phyloP scores from a whole-genome alignment of 257 asterid genomes.

The Salvia hispanica region DNA sequence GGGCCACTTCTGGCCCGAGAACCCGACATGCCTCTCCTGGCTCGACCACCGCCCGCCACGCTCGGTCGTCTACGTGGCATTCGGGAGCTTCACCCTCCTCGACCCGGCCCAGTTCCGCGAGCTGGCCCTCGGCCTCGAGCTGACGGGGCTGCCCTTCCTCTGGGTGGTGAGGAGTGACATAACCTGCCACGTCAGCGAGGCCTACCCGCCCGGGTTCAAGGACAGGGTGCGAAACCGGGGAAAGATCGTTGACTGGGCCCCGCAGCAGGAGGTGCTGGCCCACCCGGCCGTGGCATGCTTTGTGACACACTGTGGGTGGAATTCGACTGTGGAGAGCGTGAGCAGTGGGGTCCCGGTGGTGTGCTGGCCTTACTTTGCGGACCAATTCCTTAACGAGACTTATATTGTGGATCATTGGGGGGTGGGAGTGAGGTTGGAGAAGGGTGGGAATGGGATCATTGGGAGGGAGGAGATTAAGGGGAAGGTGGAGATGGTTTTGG shows the following conservation, averaged over 20 bases:
- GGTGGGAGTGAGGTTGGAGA: slow-evolving; percentile 41
- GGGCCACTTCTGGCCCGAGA: slow-evolving; percentile 60
- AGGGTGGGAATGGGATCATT: slow-evolving; percentile 39
- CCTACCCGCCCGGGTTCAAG: slow-evolving; percentile 51
- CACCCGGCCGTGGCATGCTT: slow-evolving; percentile 65
- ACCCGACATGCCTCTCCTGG: slow-evolving; percentile 52
- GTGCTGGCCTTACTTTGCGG: slow-evolving; percentile 68
- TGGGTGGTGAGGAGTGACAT: slow-evolving; percentile 59
- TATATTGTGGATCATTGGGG: slow-evolving; percentile 56
- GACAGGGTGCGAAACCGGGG: slow-evolving; percentile 39
- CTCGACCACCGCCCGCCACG: slow-evolving; percentile 46
- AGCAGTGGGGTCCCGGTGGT: slow-evolving; percentile 58
- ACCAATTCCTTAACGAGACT: slow-evolving; percentile 47
- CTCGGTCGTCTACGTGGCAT: slow-evolving; percentile 60
- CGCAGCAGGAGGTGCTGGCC: slow-evolving; percentile 47
- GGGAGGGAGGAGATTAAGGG: slow-evolving; percentile 31
- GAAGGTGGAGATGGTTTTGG: slow-evolving; percentile 43
- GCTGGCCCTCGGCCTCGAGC: slow-evolving; percentile 57
- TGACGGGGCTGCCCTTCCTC: slow-evolving; percentile 42
- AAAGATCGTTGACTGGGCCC: slow-evolving; percentile 50
- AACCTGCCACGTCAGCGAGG: slow-evolving; percentile 10
- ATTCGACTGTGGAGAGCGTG: slow-evolving; percentile 50
- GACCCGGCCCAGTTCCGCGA: slow-evolving; percentile 50
- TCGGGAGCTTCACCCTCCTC: slow-evolving; percentile 57
- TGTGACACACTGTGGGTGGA: slow-evolving; percentile 69